These are phyloP conservation scores for Myochromella boudieri DNA, from an alignment of 768 basidiomycete species.

Conservation along the genomic window DNA sequence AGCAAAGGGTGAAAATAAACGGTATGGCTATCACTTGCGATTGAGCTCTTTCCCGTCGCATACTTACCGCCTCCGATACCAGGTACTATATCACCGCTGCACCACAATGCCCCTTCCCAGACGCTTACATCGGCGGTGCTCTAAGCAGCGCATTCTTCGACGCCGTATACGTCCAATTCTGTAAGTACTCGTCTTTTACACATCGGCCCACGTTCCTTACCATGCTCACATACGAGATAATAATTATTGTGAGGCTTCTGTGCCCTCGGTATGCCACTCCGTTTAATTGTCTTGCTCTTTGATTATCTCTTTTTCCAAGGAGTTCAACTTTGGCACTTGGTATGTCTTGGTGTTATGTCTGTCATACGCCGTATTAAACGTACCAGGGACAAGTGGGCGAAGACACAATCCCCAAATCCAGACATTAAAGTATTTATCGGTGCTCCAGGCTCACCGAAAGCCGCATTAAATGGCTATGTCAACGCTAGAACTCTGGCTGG, in stretches of 20 bases:
- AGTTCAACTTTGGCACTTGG: constrained; percentile 54
- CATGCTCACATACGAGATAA: constrained; percentile 35
- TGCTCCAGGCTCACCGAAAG: constrained; percentile 50
- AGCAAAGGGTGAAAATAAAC: constrained; percentile 46
- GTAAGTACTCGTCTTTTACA: constrained; percentile 26
- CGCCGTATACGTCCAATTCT: constrained; percentile 73
- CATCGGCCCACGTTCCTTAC: neutral
- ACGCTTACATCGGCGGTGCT: constrained; percentile 57
- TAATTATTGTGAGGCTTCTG: constrained; percentile 53
- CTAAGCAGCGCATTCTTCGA: constrained; percentile 65
- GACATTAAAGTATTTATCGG: constrained; percentile 63
- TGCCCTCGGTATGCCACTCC: constrained; percentile 30
- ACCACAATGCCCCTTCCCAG: constrained; percentile 70
- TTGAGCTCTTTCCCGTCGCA: too few species aligned
- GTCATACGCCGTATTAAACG: too few species aligned
- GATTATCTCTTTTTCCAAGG: constrained; percentile 23
- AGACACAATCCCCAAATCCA: constrained; percentile 52
- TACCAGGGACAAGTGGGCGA: constrained; percentile 60
- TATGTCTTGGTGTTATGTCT: too few species aligned
- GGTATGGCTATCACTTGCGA: constrained; percentile 32
- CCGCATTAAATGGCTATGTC: constrained; percentile 56
- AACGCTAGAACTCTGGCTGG: constrained; percentile 39
- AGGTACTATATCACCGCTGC: constrained; percentile 67
- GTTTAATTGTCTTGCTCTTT: constrained; percentile 4
- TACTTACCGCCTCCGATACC: too few species aligned